Conservation (phyloP, 805 yeast genomes). For the Starmerella floricola region DNA sequence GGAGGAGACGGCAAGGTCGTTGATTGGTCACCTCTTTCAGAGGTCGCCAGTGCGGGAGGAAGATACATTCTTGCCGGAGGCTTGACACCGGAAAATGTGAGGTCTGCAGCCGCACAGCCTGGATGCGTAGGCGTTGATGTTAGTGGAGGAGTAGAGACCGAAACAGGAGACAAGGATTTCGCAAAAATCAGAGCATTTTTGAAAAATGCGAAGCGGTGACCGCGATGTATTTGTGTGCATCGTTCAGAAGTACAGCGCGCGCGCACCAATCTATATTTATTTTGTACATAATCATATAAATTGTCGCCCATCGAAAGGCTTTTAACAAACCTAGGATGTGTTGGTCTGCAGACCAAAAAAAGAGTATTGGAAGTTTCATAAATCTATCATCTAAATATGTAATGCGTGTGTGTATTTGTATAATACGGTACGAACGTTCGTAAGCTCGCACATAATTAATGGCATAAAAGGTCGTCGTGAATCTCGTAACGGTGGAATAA, state of each 20-base stretch:
- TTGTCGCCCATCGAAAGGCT: too few relatives aligned
- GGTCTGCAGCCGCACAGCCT: conserved; percentile 35
- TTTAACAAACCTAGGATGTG: too few relatives aligned
- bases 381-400: too few relatives aligned
- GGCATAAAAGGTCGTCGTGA: not conserved
- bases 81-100: conserved; percentile 60
- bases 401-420: too few relatives aligned
- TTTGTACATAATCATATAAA: too few relatives aligned
- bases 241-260: too few relatives aligned
- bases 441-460: not conserved
- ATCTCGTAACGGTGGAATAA: not conserved
- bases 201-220: conserved; percentile 33
- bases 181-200: conserved; percentile 52
- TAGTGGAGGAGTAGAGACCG: conserved; percentile 83
- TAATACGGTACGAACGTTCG: too few relatives aligned
- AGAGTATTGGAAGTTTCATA: too few relatives aligned
- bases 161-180: conserved; percentile 54
- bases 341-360: too few relatives aligned
- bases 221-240: too few relatives aligned
- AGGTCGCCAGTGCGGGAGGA: conserved; percentile 22
- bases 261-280: too few relatives aligned
- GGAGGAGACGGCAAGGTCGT: conserved; percentile 87
- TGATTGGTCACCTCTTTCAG: conserved; percentile 46
- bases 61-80: conserved; percentile 80
- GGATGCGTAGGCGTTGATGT: conserved; percentile 89